These are phyloP conservation scores for Soucietia sequanensis DNA, from an alignment of 805 yeast genomes.

Conservation along the genomic window DNA sequence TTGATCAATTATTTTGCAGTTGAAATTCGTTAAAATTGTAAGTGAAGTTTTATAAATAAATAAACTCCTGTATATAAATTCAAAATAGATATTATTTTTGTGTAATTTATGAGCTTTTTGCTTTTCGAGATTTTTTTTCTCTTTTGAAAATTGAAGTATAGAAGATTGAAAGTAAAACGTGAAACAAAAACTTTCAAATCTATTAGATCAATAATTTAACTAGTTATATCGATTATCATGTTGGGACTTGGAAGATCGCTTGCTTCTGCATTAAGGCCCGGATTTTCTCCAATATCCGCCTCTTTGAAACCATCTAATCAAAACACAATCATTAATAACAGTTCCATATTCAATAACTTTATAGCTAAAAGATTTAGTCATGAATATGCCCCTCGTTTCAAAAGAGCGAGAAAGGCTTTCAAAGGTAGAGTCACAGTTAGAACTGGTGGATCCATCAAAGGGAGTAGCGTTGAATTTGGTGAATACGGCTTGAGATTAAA, in stretches of 20 bases:
- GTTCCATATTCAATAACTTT: neutral
- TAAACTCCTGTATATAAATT: slow-evolving; percentile 5
- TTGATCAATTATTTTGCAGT: slow-evolving; percentile 54
- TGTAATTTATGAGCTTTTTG: too few species aligned
- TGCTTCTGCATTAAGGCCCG: slow-evolving; percentile 3
- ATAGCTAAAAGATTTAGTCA: slow-evolving; percentile 48
- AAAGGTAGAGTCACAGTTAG: slow-evolving; percentile 95
- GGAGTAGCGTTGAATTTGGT: slow-evolving; percentile 80
- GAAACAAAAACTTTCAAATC: slow-evolving; percentile 59
- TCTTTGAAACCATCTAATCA: neutral
- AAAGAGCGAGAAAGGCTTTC: slow-evolving; percentile 69
- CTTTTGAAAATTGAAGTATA: neutral
- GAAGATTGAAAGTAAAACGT: too few species aligned
- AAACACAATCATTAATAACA: too few species aligned
- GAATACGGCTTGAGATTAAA: slow-evolving; percentile 82
- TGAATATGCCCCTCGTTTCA: slow-evolving; percentile 77
- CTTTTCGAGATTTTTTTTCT: too few species aligned
- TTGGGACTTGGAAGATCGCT: slow-evolving; percentile 7
- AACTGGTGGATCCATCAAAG: slow-evolving; percentile 91
- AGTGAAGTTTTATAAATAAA: too few species aligned
- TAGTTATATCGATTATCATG: slow-evolving; percentile 51
- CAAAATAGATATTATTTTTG: too few species aligned
- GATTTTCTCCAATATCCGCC: neutral
- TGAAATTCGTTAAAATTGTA: slow-evolving; percentile 52
- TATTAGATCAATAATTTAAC: slow-evolving; percentile 51